Conservation (phyloP, 768 basidiomycete genomes). For the Suillus spraguei region DNA sequence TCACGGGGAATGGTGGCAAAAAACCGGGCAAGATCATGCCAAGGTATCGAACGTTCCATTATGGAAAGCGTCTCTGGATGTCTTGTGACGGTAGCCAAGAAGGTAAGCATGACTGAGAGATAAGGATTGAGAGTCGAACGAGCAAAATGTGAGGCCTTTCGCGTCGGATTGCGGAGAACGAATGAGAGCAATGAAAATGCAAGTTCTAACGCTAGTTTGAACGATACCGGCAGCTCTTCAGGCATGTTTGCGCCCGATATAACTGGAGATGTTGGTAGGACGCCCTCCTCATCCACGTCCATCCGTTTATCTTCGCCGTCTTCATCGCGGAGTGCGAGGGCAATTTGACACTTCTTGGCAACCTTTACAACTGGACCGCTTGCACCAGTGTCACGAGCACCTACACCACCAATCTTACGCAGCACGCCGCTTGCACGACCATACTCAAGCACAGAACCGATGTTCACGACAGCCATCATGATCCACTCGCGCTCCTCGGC, state of each 20-base stretch:
- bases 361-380: constrained; percentile 45
- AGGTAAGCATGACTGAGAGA: constrained; percentile 83
- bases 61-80: constrained; percentile 60
- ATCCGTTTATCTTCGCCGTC: constrained; percentile 55
- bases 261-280: constrained; percentile 28
- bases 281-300: constrained; percentile 62
- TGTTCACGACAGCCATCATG: constrained; percentile 91
- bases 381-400: constrained; percentile 39
- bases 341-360: constrained; percentile 45
- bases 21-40: constrained; percentile 71
- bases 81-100: constrained; percentile 77
- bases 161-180: constrained; percentile 64
- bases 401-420: constrained; percentile 56
- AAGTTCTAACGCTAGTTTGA: constrained; percentile 77
- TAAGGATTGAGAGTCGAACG: constrained; percentile 78
- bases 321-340: constrained; percentile 28
- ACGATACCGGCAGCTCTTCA: constrained; percentile 58
- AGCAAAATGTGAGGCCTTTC: constrained; percentile 59
- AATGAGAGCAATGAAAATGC: constrained; percentile 77
- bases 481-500: constrained; percentile 90
- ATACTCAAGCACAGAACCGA: constrained; percentile 85
- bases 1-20: constrained; percentile 62
- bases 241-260: constrained; percentile 36
- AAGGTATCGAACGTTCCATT: constrained; percentile 82
- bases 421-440: constrained; percentile 75